These are phyloP conservation scores for Rugonectria rugulosa DNA, from an alignment of 2,329 filamentous ascomycete genomes.

Conservation along the genomic window DNA sequence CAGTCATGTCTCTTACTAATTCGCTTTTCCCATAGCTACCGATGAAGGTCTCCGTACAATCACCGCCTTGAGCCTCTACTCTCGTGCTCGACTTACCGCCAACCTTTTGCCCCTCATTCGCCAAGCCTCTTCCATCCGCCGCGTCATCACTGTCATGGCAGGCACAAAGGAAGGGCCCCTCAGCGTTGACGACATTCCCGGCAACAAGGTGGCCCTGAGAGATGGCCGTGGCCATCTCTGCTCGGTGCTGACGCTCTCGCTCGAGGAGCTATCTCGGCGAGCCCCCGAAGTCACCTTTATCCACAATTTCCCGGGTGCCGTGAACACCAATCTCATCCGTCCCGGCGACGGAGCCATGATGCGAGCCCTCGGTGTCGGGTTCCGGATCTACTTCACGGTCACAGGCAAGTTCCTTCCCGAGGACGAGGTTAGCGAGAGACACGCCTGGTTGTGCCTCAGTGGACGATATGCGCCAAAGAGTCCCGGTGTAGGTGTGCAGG, in stretches of 20 bases:
- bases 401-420: conserved; percentile 24
- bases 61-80: conserved; percentile 62
- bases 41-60: conserved; percentile 63
- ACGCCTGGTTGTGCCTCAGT: conserved; percentile 33
- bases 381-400: conserved; percentile 14
- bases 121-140: conserved; percentile 23
- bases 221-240: conserved; percentile 33
- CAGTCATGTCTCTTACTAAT: background rate
- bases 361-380: conserved; percentile 24
- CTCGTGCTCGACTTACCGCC: conserved; percentile 62
- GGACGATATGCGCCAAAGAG: conserved; percentile 27
- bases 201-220: conserved; percentile 30
- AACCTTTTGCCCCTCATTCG: conserved; percentile 65
- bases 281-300: conserved; percentile 39
- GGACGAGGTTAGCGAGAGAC: conserved; percentile 36
- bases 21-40: conserved; percentile 52
- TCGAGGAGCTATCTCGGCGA: conserved; percentile 33
- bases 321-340: conserved; percentile 38
- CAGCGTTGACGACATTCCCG: conserved; percentile 33
- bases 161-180: conserved; percentile 32
- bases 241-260: conserved; percentile 34
- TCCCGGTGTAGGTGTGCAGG: background rate
- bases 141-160: conserved; percentile 38
- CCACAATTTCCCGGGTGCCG: conserved; percentile 41
- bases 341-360: conserved; percentile 29